Evolutionary conservation across 805 yeast genomes (phyloP).

Genomic region (Kodamaea lidongshanica): DNA sequence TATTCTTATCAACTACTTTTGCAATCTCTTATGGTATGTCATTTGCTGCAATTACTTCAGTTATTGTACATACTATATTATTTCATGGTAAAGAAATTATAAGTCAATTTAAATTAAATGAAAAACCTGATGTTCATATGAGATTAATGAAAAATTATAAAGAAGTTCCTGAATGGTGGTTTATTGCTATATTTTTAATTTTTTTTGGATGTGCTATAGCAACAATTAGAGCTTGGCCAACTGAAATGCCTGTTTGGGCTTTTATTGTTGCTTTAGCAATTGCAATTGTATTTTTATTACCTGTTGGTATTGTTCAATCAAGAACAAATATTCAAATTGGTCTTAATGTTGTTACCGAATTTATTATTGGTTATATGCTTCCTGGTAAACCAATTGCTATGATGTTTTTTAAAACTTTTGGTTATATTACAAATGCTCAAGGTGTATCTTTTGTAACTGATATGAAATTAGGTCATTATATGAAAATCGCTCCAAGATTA

Average conservation of each 20-base stretch:
- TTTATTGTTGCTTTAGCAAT: conserved; percentile 34
- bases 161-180: conserved; percentile 44
- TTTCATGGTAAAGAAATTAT: conserved; percentile 52
- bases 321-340: conserved; percentile 34
- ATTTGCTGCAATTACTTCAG: conserved; percentile 58
- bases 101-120: conserved; percentile 21
- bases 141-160: conserved; percentile 46
- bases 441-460: conserved; percentile 46
- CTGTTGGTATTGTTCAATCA: conserved; percentile 34
- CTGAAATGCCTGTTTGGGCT: conserved; percentile 40
- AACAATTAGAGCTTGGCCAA: conserved; percentile 33
- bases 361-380: conserved; percentile 38
- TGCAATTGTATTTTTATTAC: conserved; percentile 34
- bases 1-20: conserved; percentile 53
- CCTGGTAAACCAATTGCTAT: conserved; percentile 45
- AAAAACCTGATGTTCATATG: conserved; percentile 41
- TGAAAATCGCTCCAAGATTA: conserved; percentile 36
- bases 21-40: conserved; percentile 53
- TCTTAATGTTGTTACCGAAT: conserved; percentile 39
- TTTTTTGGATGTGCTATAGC: conserved; percentile 33
- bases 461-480: conserved; percentile 40
- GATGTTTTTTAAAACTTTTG: conserved; percentile 44
- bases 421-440: conserved; percentile 44
- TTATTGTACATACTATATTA: conserved; percentile 50
- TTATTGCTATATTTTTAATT: conserved; percentile 17